A percentile compares a stretch with the other conserved stretches of the same genome.
These are phyloP conservation scores for Myxozyma udenii DNA, from an alignment of 805 yeast genomes.

Conservation along the genomic window DNA sequence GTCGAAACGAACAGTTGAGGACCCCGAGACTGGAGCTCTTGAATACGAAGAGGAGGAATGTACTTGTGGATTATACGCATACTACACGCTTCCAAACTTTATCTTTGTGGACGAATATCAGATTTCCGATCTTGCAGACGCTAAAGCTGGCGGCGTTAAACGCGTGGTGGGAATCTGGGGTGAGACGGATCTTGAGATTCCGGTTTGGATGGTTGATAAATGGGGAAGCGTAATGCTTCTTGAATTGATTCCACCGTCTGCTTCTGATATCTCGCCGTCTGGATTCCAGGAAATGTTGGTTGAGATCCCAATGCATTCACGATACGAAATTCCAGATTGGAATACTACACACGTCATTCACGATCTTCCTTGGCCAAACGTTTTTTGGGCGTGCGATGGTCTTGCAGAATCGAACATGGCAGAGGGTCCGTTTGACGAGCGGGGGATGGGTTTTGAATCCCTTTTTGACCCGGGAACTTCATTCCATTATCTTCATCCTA, in stretches of 20 bases:
- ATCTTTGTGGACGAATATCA: constrained; percentile 58
- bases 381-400: constrained; percentile 54
- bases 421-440: constrained; percentile 43
- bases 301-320: constrained; percentile 49
- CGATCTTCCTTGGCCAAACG: constrained; percentile 41
- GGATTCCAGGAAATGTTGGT: constrained; percentile 31
- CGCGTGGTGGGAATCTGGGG: constrained; percentile 44
- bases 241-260: constrained; percentile 33
- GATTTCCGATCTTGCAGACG: constrained; percentile 40
- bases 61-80: constrained; percentile 46
- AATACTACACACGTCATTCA: constrained; percentile 29
- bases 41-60: not conserved
- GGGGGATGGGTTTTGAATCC: constrained; percentile 46
- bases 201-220: constrained; percentile 46
- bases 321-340: constrained; percentile 47
- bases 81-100: constrained; percentile 45
- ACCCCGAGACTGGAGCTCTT: constrained; percentile 17
- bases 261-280: constrained; percentile 13
- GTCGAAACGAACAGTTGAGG: constrained; percentile 15
- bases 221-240: constrained; percentile 52
- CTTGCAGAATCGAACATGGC: constrained; percentile 33
- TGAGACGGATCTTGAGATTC: constrained; percentile 56
- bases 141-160: constrained; percentile 25
- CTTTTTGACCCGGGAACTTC: constrained; percentile 48
- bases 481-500: constrained; percentile 41